Evolutionary conservation across 768 basidiomycete species (phyloP).

Genomic region (Mycena belliarum): DNA sequence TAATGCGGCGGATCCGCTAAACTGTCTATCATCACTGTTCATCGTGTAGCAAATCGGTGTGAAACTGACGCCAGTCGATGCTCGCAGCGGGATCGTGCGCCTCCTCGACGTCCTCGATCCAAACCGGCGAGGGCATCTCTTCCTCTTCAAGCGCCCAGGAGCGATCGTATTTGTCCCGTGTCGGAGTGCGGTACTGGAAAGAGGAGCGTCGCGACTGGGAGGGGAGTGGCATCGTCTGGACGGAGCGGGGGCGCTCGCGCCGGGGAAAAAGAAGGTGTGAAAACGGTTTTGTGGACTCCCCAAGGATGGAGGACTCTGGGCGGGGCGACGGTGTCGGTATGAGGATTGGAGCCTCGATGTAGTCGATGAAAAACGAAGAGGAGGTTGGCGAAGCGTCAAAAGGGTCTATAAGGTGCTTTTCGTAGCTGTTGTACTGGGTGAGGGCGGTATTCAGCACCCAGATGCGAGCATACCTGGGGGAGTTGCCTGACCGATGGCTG

Average conservation of each 20-base stretch:
- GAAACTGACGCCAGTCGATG: slow-evolving; percentile 62
- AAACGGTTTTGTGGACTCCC: slow-evolving; percentile 23
- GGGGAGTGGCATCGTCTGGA: slow-evolving; percentile 33
- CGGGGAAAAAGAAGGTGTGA: slow-evolving; percentile 23
- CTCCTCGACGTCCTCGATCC: slow-evolving; percentile 26
- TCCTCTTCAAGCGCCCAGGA: slow-evolving; percentile 44
- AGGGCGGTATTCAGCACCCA: slow-evolving; percentile 1
- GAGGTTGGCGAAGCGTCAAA: slow-evolving; percentile 43
- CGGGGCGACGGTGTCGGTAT: slow-evolving; percentile 23
- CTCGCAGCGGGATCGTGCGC: slow-evolving; percentile 39
- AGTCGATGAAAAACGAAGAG: slow-evolving; percentile 46
- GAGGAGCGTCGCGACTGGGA: slow-evolving; percentile 34
- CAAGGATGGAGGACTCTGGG: slow-evolving; percentile 28
- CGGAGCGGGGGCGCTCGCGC: slow-evolving; percentile 32
- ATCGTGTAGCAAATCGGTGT: slow-evolving; percentile 38
- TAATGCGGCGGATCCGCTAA: too few species aligned
- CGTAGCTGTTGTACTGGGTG: slow-evolving; percentile 12
- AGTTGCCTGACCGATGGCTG: not conserved
- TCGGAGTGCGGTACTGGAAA: slow-evolving; percentile 28
- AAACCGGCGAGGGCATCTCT: slow-evolving; percentile 15
- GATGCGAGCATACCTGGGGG: slow-evolving; percentile 6
- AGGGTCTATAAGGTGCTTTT: slow-evolving; percentile 35
- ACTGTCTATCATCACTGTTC: too few species aligned
- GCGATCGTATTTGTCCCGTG: slow-evolving; percentile 32
- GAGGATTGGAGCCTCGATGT: slow-evolving; percentile 30